Evolutionary conservation across 75 land plant species (phyloP).

Genomic region (Picea glauca): DNA sequence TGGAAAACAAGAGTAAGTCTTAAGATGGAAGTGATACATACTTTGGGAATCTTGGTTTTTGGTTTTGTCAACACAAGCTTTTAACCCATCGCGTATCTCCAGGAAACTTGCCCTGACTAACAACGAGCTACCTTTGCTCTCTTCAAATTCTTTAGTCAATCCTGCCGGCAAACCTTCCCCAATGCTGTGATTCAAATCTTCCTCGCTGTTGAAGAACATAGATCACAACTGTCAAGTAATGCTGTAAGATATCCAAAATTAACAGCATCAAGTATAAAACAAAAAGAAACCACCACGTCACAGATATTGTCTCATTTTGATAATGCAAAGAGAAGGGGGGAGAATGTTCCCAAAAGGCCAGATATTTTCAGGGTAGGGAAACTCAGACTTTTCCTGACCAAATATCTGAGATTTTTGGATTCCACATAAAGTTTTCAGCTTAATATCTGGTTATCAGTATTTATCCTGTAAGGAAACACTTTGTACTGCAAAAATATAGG

Average conservation of each 20-base stretch:
- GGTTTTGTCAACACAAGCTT: constrained; percentile 8
- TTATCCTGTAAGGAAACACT: not conserved
- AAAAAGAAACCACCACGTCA: constrained; percentile 4
- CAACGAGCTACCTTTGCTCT: constrained; percentile 42
- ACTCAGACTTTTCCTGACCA: not conserved
- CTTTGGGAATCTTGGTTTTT: not conserved
- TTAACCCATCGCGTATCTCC: constrained; percentile 59
- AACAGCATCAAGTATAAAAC: not conserved
- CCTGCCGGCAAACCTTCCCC: constrained; percentile 66
- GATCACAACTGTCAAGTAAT: not conserved
- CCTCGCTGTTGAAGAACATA: constrained; percentile 24
- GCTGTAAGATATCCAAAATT: not conserved
- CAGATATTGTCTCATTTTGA: not conserved
- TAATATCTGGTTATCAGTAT: not conserved
- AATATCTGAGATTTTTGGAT: not conserved
- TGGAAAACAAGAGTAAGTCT: not conserved
- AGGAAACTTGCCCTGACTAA: constrained; percentile 56
- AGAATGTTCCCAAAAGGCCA: too few species aligned
- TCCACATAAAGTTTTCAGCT: too few species aligned
- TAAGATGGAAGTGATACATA: not conserved
- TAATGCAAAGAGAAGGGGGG: not conserved
- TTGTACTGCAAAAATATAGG: not conserved
- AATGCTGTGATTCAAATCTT: constrained; percentile 33
- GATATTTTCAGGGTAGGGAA: too few species aligned
- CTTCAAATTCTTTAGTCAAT: constrained; percentile 60